phyloP scores from a whole-genome alignment of 2,329 filamentous ascomycete species.

The Alternaria atra region DNA sequence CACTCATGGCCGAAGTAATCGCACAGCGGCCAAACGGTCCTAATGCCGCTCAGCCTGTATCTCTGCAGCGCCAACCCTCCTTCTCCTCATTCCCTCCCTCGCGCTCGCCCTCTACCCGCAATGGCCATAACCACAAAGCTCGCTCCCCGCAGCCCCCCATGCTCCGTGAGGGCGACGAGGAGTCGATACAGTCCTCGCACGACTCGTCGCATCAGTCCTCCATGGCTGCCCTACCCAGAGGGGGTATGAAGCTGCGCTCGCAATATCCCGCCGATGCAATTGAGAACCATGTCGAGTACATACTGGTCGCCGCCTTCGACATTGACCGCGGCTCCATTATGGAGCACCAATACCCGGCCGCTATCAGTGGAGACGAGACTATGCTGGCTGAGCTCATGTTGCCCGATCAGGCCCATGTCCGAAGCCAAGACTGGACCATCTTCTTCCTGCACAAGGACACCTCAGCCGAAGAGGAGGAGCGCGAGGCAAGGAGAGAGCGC shows the following conservation, averaged over 20 bases:
- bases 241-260: slow-evolving; percentile 50
- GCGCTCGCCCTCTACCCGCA: slow-evolving; percentile 51
- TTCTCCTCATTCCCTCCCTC: slow-evolving; percentile 55
- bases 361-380: slow-evolving; percentile 95
- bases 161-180: slow-evolving; percentile 44
- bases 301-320: slow-evolving; percentile 95
- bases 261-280: slow-evolving; percentile 59
- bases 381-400: slow-evolving; percentile 99
- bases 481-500: slow-evolving; percentile 65
- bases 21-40: slow-evolving; percentile 35
- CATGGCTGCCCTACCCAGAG: slow-evolving; percentile 1
- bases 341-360: slow-evolving; percentile 96
- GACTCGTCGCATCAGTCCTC: slow-evolving; percentile 36
- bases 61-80: slow-evolving; percentile 53
- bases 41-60: slow-evolving; percentile 22
- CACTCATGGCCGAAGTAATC: slow-evolving; percentile 45
- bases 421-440: slow-evolving; percentile 98
- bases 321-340: slow-evolving; percentile 96
- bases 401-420: slow-evolving; percentile 92
- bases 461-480: slow-evolving; percentile 78
- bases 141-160: slow-evolving; percentile 50
- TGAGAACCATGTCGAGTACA: slow-evolving; percentile 98
- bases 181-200: slow-evolving; percentile 39
- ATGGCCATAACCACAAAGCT: slow-evolving; percentile 43
- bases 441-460: slow-evolving; percentile 98